Base-by-base conservation (phyloP, 2,329 filamentous ascomycete genomes). In the Cordyceps cicadae region DNA sequence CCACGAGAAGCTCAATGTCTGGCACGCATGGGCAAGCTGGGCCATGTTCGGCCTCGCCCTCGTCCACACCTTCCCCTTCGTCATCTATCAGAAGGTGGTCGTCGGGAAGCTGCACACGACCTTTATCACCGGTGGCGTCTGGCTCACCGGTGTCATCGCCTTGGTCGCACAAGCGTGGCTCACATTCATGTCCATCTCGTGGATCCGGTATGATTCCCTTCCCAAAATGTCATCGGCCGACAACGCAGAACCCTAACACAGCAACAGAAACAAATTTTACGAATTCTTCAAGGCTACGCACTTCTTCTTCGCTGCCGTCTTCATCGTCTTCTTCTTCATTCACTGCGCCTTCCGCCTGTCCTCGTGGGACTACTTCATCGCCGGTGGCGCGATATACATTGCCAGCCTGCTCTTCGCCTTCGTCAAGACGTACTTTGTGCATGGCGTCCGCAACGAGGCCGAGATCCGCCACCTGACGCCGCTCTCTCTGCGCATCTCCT, bases 351-450 rank as follows among this genome's bases (percentile, higher is more conserved):
- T 77, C 68, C 75, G 72, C 0, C 72, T 86, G 14, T 76, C 79
- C 1, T 83, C 81, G 2, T 84, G 80, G 80, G 79, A 86, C 70
- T 86, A 86, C 67, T 85, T 86, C 67, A 79, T 87, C 63, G 83
- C 79, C 2, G 77, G 79, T 0, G 82, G 72, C 9, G 75, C 77
- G 0, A 53, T 70, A 0, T 68, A 68, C 55, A 32, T 53, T 1
- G 43, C 63, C 26, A 64, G 59, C 29, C 50, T 64, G 57, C 65
- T 86, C 7, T 86, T 84, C 67, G 66, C 78, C 0, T 65, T 78
- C 3, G 78, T 73, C 45, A 77, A 77, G 63, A 81, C 78, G 2
- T 77, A 72, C 60, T 74, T 84, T 57, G 74, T 79, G 62, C 74
- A 83, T 64, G 81, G 81, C n/a, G 58, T 79, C 48, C 67, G 70